A percentile compares a stretch with the other conserved stretches of the same genome.
These are phyloP conservation scores for Backusella circina DNA, from an alignment of 192 early-diverging fungal genomes.

Conservation along the genomic window DNA sequence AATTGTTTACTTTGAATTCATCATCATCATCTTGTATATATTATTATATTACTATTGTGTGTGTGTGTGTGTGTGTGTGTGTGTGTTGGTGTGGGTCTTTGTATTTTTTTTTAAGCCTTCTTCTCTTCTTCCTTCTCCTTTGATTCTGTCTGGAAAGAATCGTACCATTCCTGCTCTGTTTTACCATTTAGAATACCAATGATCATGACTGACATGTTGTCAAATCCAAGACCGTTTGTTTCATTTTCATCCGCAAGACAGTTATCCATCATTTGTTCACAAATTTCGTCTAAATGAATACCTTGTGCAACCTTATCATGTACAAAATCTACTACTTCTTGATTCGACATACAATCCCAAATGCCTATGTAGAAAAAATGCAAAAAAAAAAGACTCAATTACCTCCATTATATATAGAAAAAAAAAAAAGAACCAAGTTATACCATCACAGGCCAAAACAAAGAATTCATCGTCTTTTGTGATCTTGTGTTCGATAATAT, in stretches of 20 bases:
- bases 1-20: background rate
- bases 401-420: background rate
- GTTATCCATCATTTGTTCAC: constrained; percentile 89
- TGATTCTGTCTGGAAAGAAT: background rate
- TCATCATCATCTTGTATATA: background rate
- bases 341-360: constrained; percentile 95
- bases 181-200: constrained; percentile 81
- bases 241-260: constrained; percentile 89
- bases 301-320: constrained; percentile 63
- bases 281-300: constrained; percentile 60
- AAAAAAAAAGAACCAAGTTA: no score
- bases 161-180: constrained; percentile 75
- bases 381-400: background rate
- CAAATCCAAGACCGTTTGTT: constrained; percentile 88
- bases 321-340: constrained; percentile 88
- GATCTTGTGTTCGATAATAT: constrained; percentile 62
- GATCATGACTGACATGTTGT: constrained; percentile 99
- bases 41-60: background rate
- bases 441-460: constrained; percentile 96
- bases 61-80: background rate
- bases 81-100: background rate
- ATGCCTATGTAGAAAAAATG: constrained; percentile 63
- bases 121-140: background rate
- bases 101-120: background rate
- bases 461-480: constrained; percentile 87